Conservation (phyloP, 208 protist species). For the Balamuthia mandrillaris region DNA sequence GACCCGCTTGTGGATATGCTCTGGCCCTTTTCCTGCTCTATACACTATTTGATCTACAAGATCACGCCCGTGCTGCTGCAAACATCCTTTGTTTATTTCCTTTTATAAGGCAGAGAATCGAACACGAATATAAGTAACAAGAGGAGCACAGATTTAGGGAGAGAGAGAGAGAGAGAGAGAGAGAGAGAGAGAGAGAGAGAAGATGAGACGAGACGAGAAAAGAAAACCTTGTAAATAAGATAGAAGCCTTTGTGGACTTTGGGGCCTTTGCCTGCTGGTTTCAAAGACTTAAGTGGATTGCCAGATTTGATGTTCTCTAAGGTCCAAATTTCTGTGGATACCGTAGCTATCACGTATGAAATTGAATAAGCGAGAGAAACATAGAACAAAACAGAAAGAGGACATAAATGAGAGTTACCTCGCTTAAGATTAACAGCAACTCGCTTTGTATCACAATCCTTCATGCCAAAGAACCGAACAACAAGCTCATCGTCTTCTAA, state of each 20-base stretch:
- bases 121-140: not conserved
- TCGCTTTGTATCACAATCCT: not conserved
- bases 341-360: no score
- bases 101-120: not conserved
- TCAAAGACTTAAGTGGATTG: no score
- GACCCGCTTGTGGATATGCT: not conserved
- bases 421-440: constrained; percentile 10
- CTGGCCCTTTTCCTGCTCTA: not conserved
- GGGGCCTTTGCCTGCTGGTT: not conserved
- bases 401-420: no score
- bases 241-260: constrained; percentile 12
- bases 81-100: constrained; percentile 3
- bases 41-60: constrained; percentile 15
- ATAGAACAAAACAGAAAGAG: no score
- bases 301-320: no score
- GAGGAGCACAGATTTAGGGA: not conserved
- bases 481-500: constrained; percentile 20
- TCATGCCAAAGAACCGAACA: constrained; percentile 24
- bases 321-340: no score
- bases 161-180: no score
- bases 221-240: not conserved
- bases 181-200: not conserved
- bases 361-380: no score
- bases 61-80: constrained; percentile 15
- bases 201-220: not conserved